A percentile compares a stretch with the other conserved stretches of the same genome.
phyloP scores from a whole-genome alignment of 2,329 filamentous ascomycete genomes.

The Botrytis medusae region DNA sequence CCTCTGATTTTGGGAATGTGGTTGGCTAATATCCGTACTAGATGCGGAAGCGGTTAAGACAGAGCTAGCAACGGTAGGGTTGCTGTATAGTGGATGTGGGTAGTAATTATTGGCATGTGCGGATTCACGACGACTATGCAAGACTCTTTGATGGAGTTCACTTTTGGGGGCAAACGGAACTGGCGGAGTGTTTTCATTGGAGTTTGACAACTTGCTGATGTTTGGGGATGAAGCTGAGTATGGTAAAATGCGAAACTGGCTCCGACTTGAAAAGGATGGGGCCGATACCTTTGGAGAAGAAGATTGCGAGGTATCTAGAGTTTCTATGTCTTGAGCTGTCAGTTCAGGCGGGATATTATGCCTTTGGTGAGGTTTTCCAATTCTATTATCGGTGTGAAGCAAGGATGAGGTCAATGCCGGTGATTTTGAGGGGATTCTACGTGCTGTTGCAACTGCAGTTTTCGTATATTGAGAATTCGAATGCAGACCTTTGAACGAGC shows the following conservation, averaged over 20 bases:
- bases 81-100: conserved; percentile 25
- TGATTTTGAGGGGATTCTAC: background rate
- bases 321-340: background rate
- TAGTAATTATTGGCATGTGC: conserved; percentile 12
- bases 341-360: background rate
- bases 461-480: background rate
- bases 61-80: conserved; percentile 30
- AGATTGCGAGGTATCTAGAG: background rate
- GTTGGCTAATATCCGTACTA: conserved; percentile 25
- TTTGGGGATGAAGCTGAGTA: conserved; percentile 16
- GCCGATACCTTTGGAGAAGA: background rate
- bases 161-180: conserved; percentile 16
- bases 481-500: background rate
- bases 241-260: background rate
- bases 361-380: background rate
- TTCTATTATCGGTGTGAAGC: background rate
- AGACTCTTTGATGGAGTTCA: conserved; percentile 11
- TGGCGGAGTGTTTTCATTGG: conserved; percentile 9
- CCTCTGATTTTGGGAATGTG: conserved; percentile 2
- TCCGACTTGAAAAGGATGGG: background rate
- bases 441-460: background rate
- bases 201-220: background rate
- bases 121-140: conserved; percentile 13
- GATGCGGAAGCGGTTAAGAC: conserved; percentile 30
- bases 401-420: background rate